Percentiles rank a stretch among this genome's conserved stretches.
phyloP scores from a whole-genome alignment of 2,329 filamentous ascomycete species.

The Curvularia lunata region DNA sequence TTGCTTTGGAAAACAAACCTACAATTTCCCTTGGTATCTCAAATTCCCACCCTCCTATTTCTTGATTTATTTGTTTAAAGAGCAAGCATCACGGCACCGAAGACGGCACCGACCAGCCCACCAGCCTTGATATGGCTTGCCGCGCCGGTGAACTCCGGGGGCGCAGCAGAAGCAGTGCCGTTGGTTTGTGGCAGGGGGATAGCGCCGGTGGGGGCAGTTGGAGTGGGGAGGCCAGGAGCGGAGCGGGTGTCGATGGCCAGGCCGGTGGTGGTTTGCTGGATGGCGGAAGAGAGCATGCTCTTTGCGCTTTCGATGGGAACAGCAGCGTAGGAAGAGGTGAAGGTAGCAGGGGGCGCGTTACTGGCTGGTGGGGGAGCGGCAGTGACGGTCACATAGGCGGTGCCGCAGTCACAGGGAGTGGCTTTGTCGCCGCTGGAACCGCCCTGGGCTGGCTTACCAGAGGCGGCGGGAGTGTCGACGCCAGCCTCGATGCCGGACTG shows the following conservation, averaged over 20 bases:
- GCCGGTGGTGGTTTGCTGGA: constrained; percentile 18
- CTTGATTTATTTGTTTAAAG: constrained; percentile 26
- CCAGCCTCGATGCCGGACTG: constrained; percentile 32
- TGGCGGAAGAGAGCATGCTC: constrained; percentile 29
- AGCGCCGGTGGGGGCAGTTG: constrained; percentile 31
- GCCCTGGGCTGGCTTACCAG: constrained; percentile 12
- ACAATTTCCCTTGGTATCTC: too few species aligned
- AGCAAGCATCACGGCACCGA: constrained; percentile 33
- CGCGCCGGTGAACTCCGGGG: constrained; percentile 37
- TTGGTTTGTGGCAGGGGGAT: constrained; percentile 29
- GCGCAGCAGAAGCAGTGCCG: constrained; percentile 27
- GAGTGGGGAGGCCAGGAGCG: constrained; percentile 30
- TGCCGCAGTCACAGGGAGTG: constrained; percentile 35
- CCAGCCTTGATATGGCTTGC: constrained; percentile 34
- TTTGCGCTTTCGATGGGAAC: constrained; percentile 21
- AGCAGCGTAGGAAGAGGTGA: constrained; percentile 23
- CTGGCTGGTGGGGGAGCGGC: constrained; percentile 32
- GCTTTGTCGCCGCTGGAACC: constrained; percentile 7
- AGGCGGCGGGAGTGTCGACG: constrained; percentile 31
- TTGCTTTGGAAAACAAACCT: not conserved
- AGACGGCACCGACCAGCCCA: constrained; percentile 30
- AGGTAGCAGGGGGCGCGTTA: constrained; percentile 19
- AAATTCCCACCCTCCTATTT: not conserved
- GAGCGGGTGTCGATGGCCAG: constrained; percentile 39
- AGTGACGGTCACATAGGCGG: constrained; percentile 39